Conservation (phyloP, 2,329 filamentous ascomycete species). For the Sporothrix protearum region DNA sequence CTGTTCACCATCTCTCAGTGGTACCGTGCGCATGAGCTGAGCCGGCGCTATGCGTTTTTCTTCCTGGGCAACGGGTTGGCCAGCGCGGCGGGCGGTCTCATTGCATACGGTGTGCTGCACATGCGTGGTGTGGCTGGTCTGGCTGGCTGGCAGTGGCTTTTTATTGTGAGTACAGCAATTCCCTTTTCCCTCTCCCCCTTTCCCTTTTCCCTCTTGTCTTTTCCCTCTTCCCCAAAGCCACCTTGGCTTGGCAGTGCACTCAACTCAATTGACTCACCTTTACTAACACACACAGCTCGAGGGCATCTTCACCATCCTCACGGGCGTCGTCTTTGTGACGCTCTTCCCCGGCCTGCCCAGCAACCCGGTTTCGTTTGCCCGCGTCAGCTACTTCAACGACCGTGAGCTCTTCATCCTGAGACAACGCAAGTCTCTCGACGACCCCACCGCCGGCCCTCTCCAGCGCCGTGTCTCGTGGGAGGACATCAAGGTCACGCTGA, state of each 20-base stretch:
- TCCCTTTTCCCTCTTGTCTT: no score
- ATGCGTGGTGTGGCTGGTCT: conserved; percentile 47
- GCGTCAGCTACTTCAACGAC: conserved; percentile 38
- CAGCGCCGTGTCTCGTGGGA: neutral
- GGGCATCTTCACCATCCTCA: conserved; percentile 49
- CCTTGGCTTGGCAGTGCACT: no score
- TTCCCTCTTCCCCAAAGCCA: no score
- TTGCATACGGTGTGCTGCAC: conserved; percentile 48
- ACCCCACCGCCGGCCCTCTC: conserved; percentile 35
- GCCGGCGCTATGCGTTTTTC: conserved; percentile 52
- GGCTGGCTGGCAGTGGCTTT: conserved; percentile 57
- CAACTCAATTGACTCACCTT: no score
- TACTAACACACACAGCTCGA: conserved; percentile 43
- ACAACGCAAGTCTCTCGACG: conserved; percentile 42
- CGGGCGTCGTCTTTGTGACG: conserved; percentile 42
- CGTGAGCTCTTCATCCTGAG: conserved; percentile 43
- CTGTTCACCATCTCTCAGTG: conserved; percentile 52
- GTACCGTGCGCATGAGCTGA: conserved; percentile 52
- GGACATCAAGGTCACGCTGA: neutral
- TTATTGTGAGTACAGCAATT: conserved; percentile 35
- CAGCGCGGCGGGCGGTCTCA: conserved; percentile 41
- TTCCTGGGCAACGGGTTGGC: conserved; percentile 56
- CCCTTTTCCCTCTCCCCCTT: no score
- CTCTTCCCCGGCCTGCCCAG: conserved; percentile 45
- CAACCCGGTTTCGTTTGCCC: conserved; percentile 43